These are phyloP conservation scores for Pugionium cornutum DNA, from an alignment of 345 rosid genomes.

Conservation along the genomic window DNA sequence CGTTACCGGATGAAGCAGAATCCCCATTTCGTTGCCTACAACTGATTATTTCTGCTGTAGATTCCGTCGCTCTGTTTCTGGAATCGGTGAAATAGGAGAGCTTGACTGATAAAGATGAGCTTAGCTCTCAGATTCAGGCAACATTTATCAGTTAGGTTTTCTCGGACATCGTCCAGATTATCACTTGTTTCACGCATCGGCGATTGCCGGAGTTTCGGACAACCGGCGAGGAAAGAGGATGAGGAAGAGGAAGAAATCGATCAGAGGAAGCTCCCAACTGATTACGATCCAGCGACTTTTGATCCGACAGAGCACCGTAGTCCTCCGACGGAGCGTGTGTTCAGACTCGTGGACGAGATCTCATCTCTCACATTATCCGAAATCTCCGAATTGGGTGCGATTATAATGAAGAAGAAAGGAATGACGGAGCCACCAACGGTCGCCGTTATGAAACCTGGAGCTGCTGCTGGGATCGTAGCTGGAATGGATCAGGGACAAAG, in stretches of 20 bases:
- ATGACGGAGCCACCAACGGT: constrained; percentile 64
- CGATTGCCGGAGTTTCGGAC: constrained; percentile 45
- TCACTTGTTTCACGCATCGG: constrained; percentile 35
- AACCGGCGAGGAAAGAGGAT: constrained; percentile 54
- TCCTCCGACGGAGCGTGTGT: constrained; percentile 86
- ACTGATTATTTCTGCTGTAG: no score
- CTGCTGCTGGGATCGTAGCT: constrained; percentile 47
- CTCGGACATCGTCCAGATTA: constrained; percentile 6
- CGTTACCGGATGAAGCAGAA: constrained; percentile 13
- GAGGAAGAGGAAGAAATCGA: constrained; percentile 73
- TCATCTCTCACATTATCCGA: constrained; percentile 65
- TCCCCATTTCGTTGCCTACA: constrained; percentile 16
- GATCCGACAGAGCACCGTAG: constrained; percentile 90
- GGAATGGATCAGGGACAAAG: constrained; percentile 35
- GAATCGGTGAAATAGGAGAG: no score
- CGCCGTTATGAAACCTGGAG: constrained; percentile 69
- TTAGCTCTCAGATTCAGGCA: constrained; percentile 51
- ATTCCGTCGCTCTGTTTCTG: no score
- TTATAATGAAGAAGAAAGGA: constrained; percentile 67
- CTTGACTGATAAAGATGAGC: constrained; percentile 49
- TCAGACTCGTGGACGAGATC: constrained; percentile 81
- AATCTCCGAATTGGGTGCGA: constrained; percentile 67
- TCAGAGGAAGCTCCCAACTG: constrained; percentile 83
- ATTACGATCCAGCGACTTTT: constrained; percentile 80
- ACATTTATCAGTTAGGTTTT: constrained; percentile 45